phyloP scores from a whole-genome alignment of 176 grass and related monocot genomes.

The Paspalum vaginatum region DNA sequence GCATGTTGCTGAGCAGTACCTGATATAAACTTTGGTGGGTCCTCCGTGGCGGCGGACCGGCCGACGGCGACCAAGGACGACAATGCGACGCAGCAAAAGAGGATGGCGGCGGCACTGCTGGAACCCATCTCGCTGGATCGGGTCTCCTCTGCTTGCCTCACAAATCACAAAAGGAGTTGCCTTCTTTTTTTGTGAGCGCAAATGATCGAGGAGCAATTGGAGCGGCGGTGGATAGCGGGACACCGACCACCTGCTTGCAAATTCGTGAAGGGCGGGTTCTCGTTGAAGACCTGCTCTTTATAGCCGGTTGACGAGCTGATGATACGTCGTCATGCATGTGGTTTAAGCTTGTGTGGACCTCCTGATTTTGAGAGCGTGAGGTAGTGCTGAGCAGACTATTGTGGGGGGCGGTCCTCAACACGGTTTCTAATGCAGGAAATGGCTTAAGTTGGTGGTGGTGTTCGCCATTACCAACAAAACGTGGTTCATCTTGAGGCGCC shows the following conservation, averaged over 20 bases:
- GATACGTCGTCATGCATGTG: too few relatives aligned
- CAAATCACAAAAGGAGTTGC: not conserved
- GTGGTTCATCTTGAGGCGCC: too few relatives aligned
- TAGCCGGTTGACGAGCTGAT: not conserved
- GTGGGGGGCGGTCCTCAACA: not conserved
- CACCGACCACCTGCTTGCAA: not conserved
- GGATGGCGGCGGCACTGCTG: not conserved
- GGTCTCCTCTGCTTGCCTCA: not conserved
- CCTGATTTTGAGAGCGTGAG: not conserved
- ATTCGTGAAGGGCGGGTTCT: not conserved
- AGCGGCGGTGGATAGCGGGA: not conserved
- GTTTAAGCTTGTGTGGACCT: not conserved
- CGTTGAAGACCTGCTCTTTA: not conserved
- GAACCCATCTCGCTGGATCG: slow-evolving; percentile 23
- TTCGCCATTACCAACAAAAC: not conserved
- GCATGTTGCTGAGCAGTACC: not conserved
- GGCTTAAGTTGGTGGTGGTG: not conserved
- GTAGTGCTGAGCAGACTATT: not conserved
- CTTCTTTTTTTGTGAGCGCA: not conserved
- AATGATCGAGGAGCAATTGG: not conserved
- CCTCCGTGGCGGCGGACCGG: not conserved
- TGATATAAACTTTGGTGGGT: not conserved
- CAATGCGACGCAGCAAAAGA: slow-evolving; percentile 16
- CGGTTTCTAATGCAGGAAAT: not conserved
- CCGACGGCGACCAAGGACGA: not conserved